Evolutionary conservation across 2,329 filamentous ascomycete species (phyloP), one percentile per base, ranked within the genome.

Genomic region (Emergomyces africanus): DNA sequence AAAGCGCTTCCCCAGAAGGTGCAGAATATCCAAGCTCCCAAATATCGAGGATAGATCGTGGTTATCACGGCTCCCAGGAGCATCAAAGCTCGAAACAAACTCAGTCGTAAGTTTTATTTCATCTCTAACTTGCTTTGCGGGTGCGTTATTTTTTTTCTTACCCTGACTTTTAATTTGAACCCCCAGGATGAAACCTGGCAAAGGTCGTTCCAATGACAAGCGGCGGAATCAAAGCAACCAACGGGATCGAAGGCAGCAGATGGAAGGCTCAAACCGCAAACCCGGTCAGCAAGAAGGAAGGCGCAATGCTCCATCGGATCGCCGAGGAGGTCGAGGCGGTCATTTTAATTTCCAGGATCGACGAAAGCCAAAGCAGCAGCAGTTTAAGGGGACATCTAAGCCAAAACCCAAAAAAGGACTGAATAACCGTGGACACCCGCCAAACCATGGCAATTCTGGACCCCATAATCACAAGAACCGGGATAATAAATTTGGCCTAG

Each of bases 281-380:
- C 1, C 57, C 18, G 5, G 10, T 28, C 37, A 53, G 20, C 57
- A 23, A 33, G 57, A 48, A 14, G 35, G 46, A 23, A 58, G 48
- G 33, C 37, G 46, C 23, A 37, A 42, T 28, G 25, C 14, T 23
- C 44, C 55, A n/a, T 50, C 51, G 20, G 57, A 58, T 44, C 48
- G 57, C 33, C 46, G 57, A 51, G 57, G 57, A 41, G 57, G 57
- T 28, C 57, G 57, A 14, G 46, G 46, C 18, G 33, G 33, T 30
- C 48, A 58, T 25, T 53, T 58, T 5, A 58, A 53, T 23, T 18
- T 33, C 35, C 46, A 50, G 14, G 33, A 39, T 53, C 57, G 57
- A 41, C n/a, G 46, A 20, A 58, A 53, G 33, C 20, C 30, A 35
- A 58, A 58, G 23, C 33, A 25, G 2, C 44, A 41, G 15, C 42